phyloP scores from a whole-genome alignment of 305 asterid genomes.

The Solanum hybrid region DNA sequence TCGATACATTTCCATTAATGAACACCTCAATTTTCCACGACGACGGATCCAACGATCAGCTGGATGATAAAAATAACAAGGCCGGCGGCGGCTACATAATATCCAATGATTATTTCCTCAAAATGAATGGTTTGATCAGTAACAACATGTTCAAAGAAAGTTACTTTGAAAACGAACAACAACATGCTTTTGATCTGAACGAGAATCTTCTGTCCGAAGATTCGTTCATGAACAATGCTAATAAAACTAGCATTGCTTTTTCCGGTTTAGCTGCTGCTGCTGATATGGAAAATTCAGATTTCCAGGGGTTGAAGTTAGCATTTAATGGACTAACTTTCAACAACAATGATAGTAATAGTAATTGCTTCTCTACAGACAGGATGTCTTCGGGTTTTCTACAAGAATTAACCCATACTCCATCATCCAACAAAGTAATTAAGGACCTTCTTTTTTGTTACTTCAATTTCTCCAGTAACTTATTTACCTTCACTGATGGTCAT shows the following conservation, averaged over 20 bases:
- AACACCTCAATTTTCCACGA: background rate
- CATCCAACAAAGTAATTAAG: slow-evolving; percentile 14
- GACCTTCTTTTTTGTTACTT: background rate
- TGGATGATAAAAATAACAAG: background rate
- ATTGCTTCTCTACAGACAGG: background rate
- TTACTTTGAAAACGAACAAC: slow-evolving; percentile 5
- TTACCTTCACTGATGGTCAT: background rate
- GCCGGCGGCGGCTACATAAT: background rate
- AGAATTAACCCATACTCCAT: slow-evolving; percentile 5
- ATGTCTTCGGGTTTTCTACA: background rate
- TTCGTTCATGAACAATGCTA: background rate
- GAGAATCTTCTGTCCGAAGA: slow-evolving; percentile 5
- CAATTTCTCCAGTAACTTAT: background rate
- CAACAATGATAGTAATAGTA: background rate
- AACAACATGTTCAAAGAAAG: background rate
- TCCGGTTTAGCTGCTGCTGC: background rate
- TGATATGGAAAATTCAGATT: background rate
- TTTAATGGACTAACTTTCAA: background rate
- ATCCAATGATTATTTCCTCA: slow-evolving; percentile 2
- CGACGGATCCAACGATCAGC: background rate
- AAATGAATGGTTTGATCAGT: background rate
- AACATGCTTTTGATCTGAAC: slow-evolving; percentile 12
- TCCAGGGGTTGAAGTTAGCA: background rate
- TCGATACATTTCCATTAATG: background rate
- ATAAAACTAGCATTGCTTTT: background rate